Percentiles rank a stretch among this genome's conserved stretches.
Evolutionary conservation across 2,329 filamentous ascomycete genomes (phyloP).

Genomic region (Leptographium wingfieldii): DNA sequence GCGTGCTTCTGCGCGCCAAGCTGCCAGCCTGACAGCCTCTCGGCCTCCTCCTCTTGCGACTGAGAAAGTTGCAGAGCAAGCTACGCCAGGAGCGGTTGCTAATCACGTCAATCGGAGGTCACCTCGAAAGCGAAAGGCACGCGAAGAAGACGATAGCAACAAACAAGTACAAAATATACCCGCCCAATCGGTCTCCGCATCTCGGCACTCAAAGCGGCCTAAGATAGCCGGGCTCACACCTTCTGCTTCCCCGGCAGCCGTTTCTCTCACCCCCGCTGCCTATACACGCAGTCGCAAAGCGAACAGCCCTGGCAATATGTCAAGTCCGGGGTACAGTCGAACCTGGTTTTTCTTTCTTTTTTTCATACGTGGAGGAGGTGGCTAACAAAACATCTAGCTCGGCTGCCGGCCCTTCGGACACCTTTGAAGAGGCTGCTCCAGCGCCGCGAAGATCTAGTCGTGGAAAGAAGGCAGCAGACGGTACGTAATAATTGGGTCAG

Average conservation of each 20-base stretch:
- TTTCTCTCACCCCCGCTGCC: slow-evolving; percentile 20
- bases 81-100: slow-evolving; percentile 13
- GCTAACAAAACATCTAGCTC: slow-evolving; percentile 10
- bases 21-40: slow-evolving; percentile 42
- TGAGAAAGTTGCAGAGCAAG: slow-evolving; percentile 26
- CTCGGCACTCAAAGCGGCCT: slow-evolving; percentile 58
- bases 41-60: slow-evolving; percentile 26
- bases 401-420: slow-evolving; percentile 46
- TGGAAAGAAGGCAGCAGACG: slow-evolving; percentile 50
- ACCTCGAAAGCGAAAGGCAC: slow-evolving; percentile 66
- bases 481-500: background rate
- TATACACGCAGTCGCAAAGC: slow-evolving; percentile 44
- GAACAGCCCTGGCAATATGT: slow-evolving; percentile 55
- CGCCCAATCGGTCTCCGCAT: slow-evolving; percentile 20
- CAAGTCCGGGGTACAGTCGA: slow-evolving; percentile 49
- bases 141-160: slow-evolving; percentile 32
- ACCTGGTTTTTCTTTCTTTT: background rate
- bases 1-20: slow-evolving; percentile 86
- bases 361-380: background rate
- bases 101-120: slow-evolving; percentile 31
- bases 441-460: slow-evolving; percentile 59
- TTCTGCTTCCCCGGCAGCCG: slow-evolving; percentile 18
- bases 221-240: slow-evolving; percentile 36
- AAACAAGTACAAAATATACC: slow-evolving; percentile 24
- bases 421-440: slow-evolving; percentile 45